Base-by-base conservation (phyloP, 106 monocot genomes). In the Dioscorea zingiberensis region DNA sequence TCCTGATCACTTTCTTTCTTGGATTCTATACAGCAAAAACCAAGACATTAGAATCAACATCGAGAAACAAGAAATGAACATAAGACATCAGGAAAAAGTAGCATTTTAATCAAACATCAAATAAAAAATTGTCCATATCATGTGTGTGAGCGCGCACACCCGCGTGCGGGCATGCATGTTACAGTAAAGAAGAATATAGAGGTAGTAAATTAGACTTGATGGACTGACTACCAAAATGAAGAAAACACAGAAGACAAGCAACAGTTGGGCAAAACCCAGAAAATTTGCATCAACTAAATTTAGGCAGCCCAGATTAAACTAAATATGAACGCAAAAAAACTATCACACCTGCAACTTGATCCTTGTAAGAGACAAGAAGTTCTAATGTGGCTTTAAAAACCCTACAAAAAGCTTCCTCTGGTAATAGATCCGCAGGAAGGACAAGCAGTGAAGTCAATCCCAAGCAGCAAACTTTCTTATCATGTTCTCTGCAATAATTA, bases 401-500 rank as follows among this genome's bases (percentile, higher is more conserved):
- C 60, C 84, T 86, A 21, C 60, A 61, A 26, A 98, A 73, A 47
- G 93, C 98, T 73, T 98, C 92, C 16, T 27, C 78, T 55, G 89
- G 86, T 28, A 98, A 73, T 44, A 84, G 86, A 27, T 86, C 81
- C 25, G 72, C 81, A 27, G 89, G 77, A 63, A 98, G 88, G 18
- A 74, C 66, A 68, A 98, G 63, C 38, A 98, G 79, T 69, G 98
- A 98, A 64, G 86, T 98, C 69, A 98, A 77, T 25, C 98, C 98
- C 79, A 98, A 82, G 66, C 88, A 86, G 66, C 98, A 98, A 49
- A 98, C 82, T 73, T 98, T 98, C 59, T 98, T 98, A 64, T 93
- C 98, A 82, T 93, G 84, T 69, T 93, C 98, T 51, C 98, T 98
- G 82, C 38, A 75, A 69, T 65, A 27, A 71, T 58, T 28, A 62